phyloP scores from a whole-genome alignment of 2,329 filamentous ascomycete species.

The Fusarium secorum region DNA sequence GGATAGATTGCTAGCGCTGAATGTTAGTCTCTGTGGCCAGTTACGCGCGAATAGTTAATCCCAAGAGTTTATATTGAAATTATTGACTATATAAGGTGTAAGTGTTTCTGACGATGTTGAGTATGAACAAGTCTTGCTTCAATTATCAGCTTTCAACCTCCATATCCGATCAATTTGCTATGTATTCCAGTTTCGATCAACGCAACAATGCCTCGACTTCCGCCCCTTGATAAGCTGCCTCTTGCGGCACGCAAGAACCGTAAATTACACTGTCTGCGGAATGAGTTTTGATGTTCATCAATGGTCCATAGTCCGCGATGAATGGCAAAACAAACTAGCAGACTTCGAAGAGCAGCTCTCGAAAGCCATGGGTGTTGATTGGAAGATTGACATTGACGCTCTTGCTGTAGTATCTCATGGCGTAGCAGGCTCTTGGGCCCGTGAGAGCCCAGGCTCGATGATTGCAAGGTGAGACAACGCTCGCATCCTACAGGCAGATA shows the following conservation, averaged over 20 bases:
- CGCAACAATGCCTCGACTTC: background rate
- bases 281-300: fast-evolving
- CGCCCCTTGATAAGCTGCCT: background rate
- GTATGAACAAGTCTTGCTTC: too few relatives aligned
- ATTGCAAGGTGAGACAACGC: background rate
- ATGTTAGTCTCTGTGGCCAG: too few relatives aligned
- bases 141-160: too few relatives aligned
- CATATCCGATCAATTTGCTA: too few relatives aligned
- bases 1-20: too few relatives aligned
- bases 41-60: too few relatives aligned
- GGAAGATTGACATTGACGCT: background rate
- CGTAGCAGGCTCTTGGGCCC: background rate
- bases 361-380: background rate
- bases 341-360: background rate
- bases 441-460: background rate
- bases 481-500: fast-evolving
- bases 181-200: too few relatives aligned
- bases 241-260: background rate
- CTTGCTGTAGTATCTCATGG: background rate
- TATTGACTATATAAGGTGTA: too few relatives aligned
- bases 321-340: background rate
- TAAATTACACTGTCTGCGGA: fast-evolving
- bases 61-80: too few relatives aligned
- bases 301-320: background rate
- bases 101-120: too few relatives aligned